Percentiles rank a stretch among this genome's conserved stretches.
Conservation (phyloP, 495 filamentous ascomycete species). For the Penicillium longicatenatum region DNA sequence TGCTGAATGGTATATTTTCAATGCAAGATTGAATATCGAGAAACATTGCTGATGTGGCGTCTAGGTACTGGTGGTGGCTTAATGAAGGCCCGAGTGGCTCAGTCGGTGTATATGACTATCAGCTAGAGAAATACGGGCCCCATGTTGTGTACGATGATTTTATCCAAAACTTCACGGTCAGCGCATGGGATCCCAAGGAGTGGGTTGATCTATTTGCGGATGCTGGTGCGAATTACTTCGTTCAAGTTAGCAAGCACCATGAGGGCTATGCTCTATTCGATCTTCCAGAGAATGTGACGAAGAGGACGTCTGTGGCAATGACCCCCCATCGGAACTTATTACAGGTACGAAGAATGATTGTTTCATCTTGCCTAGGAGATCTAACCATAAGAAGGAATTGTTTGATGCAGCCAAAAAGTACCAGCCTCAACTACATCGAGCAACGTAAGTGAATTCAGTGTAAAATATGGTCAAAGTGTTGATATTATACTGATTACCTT, state of each 20-base stretch:
- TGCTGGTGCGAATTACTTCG: constrained; percentile 58
- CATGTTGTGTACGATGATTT: constrained; percentile 58
- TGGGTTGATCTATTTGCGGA: constrained; percentile 61
- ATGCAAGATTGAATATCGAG: background rate
- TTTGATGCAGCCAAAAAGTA: constrained; percentile 51
- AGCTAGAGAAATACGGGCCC: constrained; percentile 50
- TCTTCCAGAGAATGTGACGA: constrained; percentile 37
- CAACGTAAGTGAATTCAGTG: constrained; percentile 22
- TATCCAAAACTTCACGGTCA: constrained; percentile 54
- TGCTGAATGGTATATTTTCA: constrained; percentile 49
- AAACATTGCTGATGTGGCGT: background rate
- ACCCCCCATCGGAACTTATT: constrained; percentile 45
- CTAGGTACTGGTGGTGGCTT: constrained; percentile 42
- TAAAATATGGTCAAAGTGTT: background rate
- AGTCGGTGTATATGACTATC: constrained; percentile 49
- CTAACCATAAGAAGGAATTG: constrained; percentile 39
- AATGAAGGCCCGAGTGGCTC: constrained; percentile 30
- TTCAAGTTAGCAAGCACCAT: constrained; percentile 55
- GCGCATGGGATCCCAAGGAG: constrained; percentile 47
- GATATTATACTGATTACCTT: background rate
- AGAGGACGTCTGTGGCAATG: constrained; percentile 47
- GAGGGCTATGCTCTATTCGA: constrained; percentile 58
- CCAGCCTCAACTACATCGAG: constrained; percentile 51
- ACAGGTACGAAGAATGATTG: constrained; percentile 6
- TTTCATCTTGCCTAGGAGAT: background rate